phyloP scores from a whole-genome alignment of 2,329 filamentous ascomycete genomes.

The Exophiala dermatitidis region DNA sequence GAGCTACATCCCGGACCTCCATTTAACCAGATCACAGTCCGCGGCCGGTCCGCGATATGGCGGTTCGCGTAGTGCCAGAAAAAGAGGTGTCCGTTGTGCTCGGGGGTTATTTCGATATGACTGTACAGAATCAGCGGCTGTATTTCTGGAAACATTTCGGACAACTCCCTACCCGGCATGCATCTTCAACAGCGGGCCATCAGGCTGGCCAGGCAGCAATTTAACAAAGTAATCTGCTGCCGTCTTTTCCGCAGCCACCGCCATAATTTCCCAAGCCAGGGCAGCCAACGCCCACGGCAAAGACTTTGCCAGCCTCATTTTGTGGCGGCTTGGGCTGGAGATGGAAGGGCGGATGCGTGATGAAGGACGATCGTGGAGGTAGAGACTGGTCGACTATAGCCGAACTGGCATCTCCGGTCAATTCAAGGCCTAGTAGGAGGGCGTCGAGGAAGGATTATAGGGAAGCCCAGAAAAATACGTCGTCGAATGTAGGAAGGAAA shows the following conservation, averaged over 20 bases:
- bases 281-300: conserved; percentile 11
- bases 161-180: conserved; percentile 70
- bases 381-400: conserved; percentile 6
- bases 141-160: neutral
- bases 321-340: neutral
- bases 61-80: conserved; percentile 98
- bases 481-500: neutral
- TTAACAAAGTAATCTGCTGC: conserved; percentile 87
- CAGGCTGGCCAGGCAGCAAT: conserved; percentile 74
- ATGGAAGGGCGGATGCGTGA: conserved; percentile 1
- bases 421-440: neutral
- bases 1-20: conserved; percentile 96
- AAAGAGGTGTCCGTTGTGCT: conserved; percentile 87
- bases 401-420: conserved; percentile 15
- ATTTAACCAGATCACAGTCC: conserved; percentile 94
- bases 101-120: conserved; percentile 81
- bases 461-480: neutral
- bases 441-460: neutral
- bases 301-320: conserved; percentile 9
- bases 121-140: conserved; percentile 40
- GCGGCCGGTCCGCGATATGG: conserved; percentile 84
- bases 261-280: conserved; percentile 2
- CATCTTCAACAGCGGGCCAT: conserved; percentile 80
- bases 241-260: conserved; percentile 44
- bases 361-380: neutral